Evolutionary conservation across 169 alveolate genomes (phyloP).

Genomic region (Amoebophrya sp.): DNA sequence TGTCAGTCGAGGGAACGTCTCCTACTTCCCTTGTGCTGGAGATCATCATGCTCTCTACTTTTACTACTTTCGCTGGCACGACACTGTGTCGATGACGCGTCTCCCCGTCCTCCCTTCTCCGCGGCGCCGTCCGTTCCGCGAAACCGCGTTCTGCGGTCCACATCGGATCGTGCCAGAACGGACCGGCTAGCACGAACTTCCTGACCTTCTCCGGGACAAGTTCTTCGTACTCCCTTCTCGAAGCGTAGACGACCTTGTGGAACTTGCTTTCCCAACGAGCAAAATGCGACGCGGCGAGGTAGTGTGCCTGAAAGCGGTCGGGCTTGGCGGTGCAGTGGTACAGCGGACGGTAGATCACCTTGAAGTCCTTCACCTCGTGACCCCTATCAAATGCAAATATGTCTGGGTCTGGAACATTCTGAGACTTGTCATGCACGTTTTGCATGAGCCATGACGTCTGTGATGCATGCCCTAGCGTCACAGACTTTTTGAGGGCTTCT

Average conservation of each 20-base stretch:
- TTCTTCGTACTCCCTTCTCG: background rate
- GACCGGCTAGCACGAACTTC: background rate
- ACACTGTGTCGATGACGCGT: background rate
- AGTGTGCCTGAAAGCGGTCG: background rate
- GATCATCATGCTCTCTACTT: too few relatives aligned
- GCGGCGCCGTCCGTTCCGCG: background rate
- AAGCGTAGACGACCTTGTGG: background rate
- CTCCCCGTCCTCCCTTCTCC: background rate
- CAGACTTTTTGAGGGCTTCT: too few relatives aligned
- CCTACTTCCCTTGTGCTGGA: too few relatives aligned
- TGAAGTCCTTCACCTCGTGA: constrained; percentile 14
- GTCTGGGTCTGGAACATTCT: too few relatives aligned
- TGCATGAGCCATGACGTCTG: too few relatives aligned
- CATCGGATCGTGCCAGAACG: background rate
- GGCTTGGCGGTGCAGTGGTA: constrained; percentile 16
- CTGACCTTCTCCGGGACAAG: background rate
- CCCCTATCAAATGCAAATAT: too few relatives aligned
- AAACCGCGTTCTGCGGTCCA: background rate
- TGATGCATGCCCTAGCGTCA: too few relatives aligned
- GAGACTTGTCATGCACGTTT: too few relatives aligned
- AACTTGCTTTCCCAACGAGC: background rate
- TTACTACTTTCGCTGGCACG: too few relatives aligned
- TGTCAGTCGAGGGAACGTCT: too few relatives aligned
- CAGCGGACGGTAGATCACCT: background rate
- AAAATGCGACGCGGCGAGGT: background rate